Evolutionary conservation across 495 filamentous ascomycete species (phyloP), one percentile per base, ranked within the genome.

Genomic region (Podospora didyma): DNA sequence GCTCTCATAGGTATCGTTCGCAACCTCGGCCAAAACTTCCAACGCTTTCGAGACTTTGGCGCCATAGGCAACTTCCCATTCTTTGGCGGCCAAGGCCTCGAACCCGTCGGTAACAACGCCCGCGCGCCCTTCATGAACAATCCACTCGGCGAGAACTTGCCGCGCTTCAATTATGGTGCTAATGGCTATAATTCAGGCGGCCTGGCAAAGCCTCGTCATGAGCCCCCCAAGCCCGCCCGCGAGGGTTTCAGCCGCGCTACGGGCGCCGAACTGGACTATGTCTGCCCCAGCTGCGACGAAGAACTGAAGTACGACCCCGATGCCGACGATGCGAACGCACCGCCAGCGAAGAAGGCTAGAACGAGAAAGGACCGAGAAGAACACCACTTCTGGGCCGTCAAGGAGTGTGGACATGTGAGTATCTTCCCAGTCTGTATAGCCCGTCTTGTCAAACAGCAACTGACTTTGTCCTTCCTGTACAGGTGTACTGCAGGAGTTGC

Each of bases 311-410:
- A 77, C 44, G 73, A 79, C 37, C 74, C 73, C 9, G 68, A 74
- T 3, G 56, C 57, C 24, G 57, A 62, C 7, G 46, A 60, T 19
- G 50, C n/a, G 23, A 48, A 26, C 17, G 21, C 57, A 1, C 66
- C 63, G 16, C 65, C 74, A 0, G 23, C 57, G 6, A 78, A 73
- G 69, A 76, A 69, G 55, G 48, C 62, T 9, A 62, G 71, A 11
- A 69, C 64, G 4, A 69, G 64, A 51, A 78, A 75, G 58, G 72
- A 75, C 35, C 61, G 62, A 16, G 75, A 73, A 35, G 75, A 78
- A 54, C 75, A 79, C 48, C 69, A 77, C 50, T 79, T 79, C 57
- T 79, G 75, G 75, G 75, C 74, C 0, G 65, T 79, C 26, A 79
- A 77, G 60, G 66, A 67, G 3, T 79, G 77, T 54, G 77, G 77